Conservation (phyloP, 192 early-diverging fungal species). For the Gryganskiella cystojenkinii region DNA sequence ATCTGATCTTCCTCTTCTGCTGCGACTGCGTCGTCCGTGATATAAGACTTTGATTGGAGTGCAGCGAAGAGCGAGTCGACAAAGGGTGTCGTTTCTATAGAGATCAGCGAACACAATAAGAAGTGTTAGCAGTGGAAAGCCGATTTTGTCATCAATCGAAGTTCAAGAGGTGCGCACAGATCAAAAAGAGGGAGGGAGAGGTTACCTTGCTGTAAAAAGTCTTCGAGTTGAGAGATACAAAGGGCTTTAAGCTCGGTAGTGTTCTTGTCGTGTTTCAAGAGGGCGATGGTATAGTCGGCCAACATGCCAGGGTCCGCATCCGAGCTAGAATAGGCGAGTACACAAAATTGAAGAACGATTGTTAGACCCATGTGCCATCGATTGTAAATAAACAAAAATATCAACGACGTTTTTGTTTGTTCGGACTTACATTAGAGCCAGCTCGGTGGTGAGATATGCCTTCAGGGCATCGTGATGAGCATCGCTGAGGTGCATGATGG, state of each 20-base stretch:
- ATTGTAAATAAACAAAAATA: not conserved
- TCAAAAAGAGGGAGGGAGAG: conserved; percentile 15
- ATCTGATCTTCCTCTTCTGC: conserved; percentile 8
- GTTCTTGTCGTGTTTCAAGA: conserved; percentile 75
- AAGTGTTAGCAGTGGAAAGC: not conserved
- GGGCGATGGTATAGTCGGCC: conserved; percentile 83
- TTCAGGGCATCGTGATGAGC: conserved; percentile 25
- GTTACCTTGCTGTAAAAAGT: conserved; percentile 80
- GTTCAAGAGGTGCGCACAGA: conserved; percentile 4
- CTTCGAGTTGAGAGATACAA: conserved; percentile 73
- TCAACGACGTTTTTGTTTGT: not conserved
- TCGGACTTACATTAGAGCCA: conserved; percentile 29
- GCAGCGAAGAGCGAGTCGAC: conserved; percentile 69
- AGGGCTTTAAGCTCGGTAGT: conserved; percentile 65
- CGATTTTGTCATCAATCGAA: conserved; percentile 10
- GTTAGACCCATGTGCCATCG: not conserved
- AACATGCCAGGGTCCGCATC: conserved; percentile 79
- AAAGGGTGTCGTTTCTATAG: conserved; percentile 74
- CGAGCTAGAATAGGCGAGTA: conserved; percentile 55
- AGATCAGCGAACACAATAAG: too few relatives aligned
- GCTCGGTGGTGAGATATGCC: conserved; percentile 33
- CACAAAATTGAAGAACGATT: not conserved
- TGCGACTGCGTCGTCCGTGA: conserved; percentile 16
- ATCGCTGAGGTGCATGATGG: conserved; percentile 39
- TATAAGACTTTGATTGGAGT: conserved; percentile 57